A percentile compares a stretch with the other conserved stretches of the same genome.
phyloP scores from a whole-genome alignment of 2,329 filamentous ascomycete species.

The Colletotrichum tamarilloi region DNA sequence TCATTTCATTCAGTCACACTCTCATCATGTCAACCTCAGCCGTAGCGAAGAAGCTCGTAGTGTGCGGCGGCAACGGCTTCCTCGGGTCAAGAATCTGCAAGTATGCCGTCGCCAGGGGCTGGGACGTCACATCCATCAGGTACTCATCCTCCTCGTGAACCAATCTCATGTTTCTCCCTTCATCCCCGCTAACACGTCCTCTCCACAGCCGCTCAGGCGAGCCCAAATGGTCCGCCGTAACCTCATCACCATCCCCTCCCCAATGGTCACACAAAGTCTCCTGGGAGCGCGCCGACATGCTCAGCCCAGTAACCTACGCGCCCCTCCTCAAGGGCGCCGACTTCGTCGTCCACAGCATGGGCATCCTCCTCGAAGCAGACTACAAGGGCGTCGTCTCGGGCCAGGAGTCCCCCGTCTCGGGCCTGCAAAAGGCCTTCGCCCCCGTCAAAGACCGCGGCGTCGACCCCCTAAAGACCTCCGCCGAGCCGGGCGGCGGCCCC shows the following conservation, averaged over 20 bases:
- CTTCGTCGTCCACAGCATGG: conserved; percentile 94
- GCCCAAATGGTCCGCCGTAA: conserved; percentile 84
- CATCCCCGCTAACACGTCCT: conserved; percentile 36
- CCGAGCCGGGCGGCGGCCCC: conserved; percentile 53
- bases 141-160: conserved; percentile 49
- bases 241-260: conserved; percentile 76
- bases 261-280: conserved; percentile 84
- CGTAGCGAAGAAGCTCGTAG: conserved; percentile 81
- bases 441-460: conserved; percentile 70
- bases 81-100: conserved; percentile 91
- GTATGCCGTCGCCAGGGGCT: conserved; percentile 84
- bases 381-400: conserved; percentile 94
- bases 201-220: conserved; percentile 83
- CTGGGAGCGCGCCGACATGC: conserved; percentile 90
- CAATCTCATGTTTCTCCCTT: neutral
- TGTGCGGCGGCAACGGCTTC: conserved; percentile 95
- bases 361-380: conserved; percentile 95
- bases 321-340: conserved; percentile 80
- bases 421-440: conserved; percentile 83
- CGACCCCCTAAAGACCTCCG: conserved; percentile 75
- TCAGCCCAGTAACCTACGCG: conserved; percentile 83
- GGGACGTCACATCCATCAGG: conserved; percentile 95
- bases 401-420: conserved; percentile 82
- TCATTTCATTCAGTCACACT: neutral
- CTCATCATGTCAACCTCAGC: conserved; percentile 62